Evolutionary conservation across 306 rosid genomes (phyloP).

Genomic region (Casuarina cunninghamiana): DNA sequence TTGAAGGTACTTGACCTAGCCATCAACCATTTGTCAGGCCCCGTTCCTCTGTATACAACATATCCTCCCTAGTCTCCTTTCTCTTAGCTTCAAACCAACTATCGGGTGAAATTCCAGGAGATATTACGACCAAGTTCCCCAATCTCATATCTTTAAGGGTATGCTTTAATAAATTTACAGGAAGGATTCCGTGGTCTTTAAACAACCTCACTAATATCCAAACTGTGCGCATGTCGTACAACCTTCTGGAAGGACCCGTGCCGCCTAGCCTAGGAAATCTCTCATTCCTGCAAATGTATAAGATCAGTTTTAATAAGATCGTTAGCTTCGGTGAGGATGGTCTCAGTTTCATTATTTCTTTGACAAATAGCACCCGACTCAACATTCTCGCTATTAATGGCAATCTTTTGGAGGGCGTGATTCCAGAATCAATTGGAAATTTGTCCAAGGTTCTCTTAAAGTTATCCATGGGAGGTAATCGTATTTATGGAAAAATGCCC

Average conservation of each 20-base stretch:
- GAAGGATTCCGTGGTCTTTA: conserved; percentile 66
- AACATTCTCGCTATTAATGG: too few relatives aligned
- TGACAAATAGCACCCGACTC: conserved; percentile 61
- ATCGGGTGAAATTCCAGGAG: too few relatives aligned
- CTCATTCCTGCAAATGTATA: conserved; percentile 55
- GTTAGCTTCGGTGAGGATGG: conserved; percentile 44
- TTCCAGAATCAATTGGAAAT: conserved; percentile 72
- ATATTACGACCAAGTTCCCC: too few relatives aligned
- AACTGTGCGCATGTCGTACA: conserved; percentile 48
- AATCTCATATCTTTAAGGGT: conserved; percentile 49
- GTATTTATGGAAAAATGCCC: conserved; percentile 61
- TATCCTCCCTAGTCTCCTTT: too few relatives aligned
- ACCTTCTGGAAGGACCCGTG: conserved; percentile 57
- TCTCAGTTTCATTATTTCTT: conserved; percentile 51
- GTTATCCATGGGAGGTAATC: conserved; percentile 68
- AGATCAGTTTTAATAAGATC: conserved; percentile 60
- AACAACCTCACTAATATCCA: conserved; percentile 63
- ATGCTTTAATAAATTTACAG: conserved; percentile 62
- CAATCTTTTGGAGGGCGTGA: conserved; percentile 55
- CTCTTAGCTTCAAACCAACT: too few relatives aligned
- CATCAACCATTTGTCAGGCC: too few relatives aligned
- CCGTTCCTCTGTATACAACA: too few relatives aligned
- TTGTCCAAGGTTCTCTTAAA: conserved; percentile 53
- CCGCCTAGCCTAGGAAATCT: conserved; percentile 79
- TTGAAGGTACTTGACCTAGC: too few relatives aligned